These are phyloP conservation scores for Albizia julibrissin DNA, from an alignment of 306 rosid species.

Conservation along the genomic window DNA sequence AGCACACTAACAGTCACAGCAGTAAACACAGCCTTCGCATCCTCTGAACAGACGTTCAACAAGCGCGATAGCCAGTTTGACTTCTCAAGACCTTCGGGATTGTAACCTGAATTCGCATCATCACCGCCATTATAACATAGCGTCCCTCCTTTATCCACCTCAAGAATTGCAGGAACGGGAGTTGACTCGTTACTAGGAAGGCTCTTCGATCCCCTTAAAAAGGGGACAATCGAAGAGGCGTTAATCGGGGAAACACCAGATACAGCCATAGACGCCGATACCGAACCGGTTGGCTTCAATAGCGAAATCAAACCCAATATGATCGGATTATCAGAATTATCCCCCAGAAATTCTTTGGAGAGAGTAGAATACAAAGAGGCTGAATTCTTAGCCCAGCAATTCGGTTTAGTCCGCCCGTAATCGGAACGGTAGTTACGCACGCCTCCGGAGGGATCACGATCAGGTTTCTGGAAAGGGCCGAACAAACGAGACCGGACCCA, in stretches of 20 bases:
- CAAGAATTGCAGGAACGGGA: slow-evolving; percentile 39
- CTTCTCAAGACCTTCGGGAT: slow-evolving; percentile 40
- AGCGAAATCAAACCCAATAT: slow-evolving; percentile 68
- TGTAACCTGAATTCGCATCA: slow-evolving; percentile 10
- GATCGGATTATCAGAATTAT: slow-evolving; percentile 54
- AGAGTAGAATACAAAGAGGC: slow-evolving; percentile 45
- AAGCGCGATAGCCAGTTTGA: slow-evolving; percentile 69
- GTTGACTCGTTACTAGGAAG: slow-evolving; percentile 63
- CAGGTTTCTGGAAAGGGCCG: slow-evolving; percentile 55
- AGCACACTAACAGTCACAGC: slow-evolving; percentile 80
- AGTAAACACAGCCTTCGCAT: slow-evolving; percentile 78
- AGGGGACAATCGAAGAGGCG: slow-evolving; percentile 63
- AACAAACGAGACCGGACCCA: slow-evolving; percentile 68
- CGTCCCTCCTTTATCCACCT: slow-evolving; percentile 79
- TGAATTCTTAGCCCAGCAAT: slow-evolving; percentile 41
- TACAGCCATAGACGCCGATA: slow-evolving; percentile 55
- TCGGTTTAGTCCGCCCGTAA: slow-evolving; percentile 31
- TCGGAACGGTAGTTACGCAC: slow-evolving; percentile 47
- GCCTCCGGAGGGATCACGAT: slow-evolving; percentile 49
- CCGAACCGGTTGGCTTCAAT: slow-evolving; percentile 72
- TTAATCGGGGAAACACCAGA: slow-evolving; percentile 67
- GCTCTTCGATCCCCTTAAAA: slow-evolving; percentile 76
- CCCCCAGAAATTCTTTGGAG: slow-evolving; percentile 64
- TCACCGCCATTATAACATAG: slow-evolving; percentile 7
- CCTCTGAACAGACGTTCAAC: slow-evolving; percentile 67